Conservation (phyloP, 2,329 filamentous ascomycete species). For the Coniosporium tulheliwenetii region DNA sequence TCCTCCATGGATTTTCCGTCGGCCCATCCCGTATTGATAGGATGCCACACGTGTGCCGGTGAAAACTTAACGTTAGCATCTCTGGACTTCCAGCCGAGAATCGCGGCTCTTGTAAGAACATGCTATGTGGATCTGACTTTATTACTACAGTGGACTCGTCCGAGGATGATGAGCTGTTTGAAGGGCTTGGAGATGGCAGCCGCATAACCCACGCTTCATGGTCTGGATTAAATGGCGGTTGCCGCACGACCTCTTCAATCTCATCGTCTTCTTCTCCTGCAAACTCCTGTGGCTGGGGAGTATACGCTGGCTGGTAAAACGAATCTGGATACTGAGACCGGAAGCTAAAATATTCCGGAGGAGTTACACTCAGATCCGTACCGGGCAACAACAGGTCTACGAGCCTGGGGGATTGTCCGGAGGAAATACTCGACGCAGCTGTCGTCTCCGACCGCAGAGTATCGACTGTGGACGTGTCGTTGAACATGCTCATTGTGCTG, state of each 20-base stretch:
- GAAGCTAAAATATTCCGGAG: constrained; percentile 19
- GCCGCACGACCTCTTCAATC: constrained; percentile 39
- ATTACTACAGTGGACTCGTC: constrained; percentile 4
- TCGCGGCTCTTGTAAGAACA: constrained; percentile 30
- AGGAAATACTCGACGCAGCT: constrained; percentile 19
- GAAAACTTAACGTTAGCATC: constrained; percentile 46
- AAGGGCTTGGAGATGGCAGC: constrained; percentile 19
- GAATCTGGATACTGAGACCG: constrained; percentile 16
- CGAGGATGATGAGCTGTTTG: constrained; percentile 18
- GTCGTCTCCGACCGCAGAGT: constrained; percentile 12
- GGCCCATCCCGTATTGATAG: constrained; percentile 55
- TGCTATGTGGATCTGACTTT: constrained; percentile 3
- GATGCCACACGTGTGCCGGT: constrained; percentile 52
- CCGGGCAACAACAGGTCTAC: constrained; percentile 33
- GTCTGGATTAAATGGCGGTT: constrained; percentile 15
- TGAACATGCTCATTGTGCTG: constrained; percentile 21
- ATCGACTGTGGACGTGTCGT: constrained; percentile 16
- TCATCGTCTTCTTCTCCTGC: constrained; percentile 26
- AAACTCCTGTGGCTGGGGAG: constrained; percentile 11
- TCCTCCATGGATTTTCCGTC: constrained; percentile 57
- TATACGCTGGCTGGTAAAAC: constrained; percentile 14
- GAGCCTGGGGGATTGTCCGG: constrained; percentile 31
- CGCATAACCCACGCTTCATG: constrained; percentile 20
- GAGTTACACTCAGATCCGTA: constrained; percentile 25
- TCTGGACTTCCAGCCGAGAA: constrained; percentile 39